Base-by-base conservation (phyloP, 441 rosid species). In the Gossypium trilobum region DNA sequence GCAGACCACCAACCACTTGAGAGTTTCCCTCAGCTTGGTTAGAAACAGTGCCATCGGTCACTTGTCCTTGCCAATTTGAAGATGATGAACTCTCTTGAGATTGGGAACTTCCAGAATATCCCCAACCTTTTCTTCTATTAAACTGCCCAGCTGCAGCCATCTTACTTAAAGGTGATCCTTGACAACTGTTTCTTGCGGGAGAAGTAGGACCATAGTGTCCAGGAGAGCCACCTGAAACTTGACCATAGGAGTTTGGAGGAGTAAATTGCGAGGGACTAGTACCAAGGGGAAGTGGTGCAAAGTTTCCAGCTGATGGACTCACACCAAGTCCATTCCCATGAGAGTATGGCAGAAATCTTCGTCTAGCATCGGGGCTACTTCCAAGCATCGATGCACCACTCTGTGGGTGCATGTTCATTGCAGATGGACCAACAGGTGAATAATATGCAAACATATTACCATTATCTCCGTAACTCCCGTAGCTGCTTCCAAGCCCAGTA, bases 151-250 rank as follows among this genome's bases (percentile, higher is more conserved):
- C 85, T 61, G 93, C 88, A 74, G 95, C 87, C 84, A 87, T 76
- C 82, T 96, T 96, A 62, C 97, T 96, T 31, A 96, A 79, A 39
- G 99, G 97, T 68, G 99, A 96, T 69, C 98, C 97, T 75, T 93
- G 97, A 76, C 84, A 78, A 84, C 87, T 89, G 79, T 85, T 90
- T 84, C 98, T 87, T 78, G 86, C 99, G 0, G 97, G 98, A 70
- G 99, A 96, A 39, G 96, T 84, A 36, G 99, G 97, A 44, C 97
- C 99, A 87, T 90, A 91, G 74, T 91, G 97, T 64, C 98, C 97
- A 71, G 97, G 97, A 83, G 98, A 91, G 64, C 97, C 91, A 81
- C 79, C 73, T 50, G 93, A 82, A 79, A 82, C 78, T 68, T 90
- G 97, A 82, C 84, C 60, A 75, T 82, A 89, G 58, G 93, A 86